These are phyloP conservation scores for Oenanthe javanica DNA, from an alignment of 140 eudicot species.

Conservation along the genomic window DNA sequence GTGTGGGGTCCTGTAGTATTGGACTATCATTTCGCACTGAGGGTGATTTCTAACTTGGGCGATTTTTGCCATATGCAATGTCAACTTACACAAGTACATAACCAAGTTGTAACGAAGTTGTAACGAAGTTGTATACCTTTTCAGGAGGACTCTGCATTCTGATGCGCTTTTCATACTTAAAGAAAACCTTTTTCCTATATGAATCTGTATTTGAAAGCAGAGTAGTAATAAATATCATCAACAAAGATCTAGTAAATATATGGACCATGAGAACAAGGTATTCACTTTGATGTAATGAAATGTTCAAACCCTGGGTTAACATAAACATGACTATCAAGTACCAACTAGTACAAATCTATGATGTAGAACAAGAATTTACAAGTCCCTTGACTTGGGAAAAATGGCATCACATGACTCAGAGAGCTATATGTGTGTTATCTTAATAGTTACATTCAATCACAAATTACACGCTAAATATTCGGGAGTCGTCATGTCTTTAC, in stretches of 20 bases:
- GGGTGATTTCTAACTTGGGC: too few species aligned
- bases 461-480: neutral
- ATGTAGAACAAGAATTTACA: neutral
- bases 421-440: neutral
- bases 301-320: neutral
- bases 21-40: too few species aligned
- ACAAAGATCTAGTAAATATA: neutral
- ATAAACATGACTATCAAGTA: neutral
- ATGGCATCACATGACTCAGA: neutral
- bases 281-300: neutral
- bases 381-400: neutral
- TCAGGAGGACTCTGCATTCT: constrained; percentile 83
- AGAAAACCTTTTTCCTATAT: constrained; percentile 69
- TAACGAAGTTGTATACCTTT: constrained; percentile 43
- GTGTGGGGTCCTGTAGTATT: too few species aligned
- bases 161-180: constrained; percentile 87
- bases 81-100: too few species aligned
- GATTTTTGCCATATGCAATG: too few species aligned
- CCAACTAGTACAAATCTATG: neutral
- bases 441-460: neutral
- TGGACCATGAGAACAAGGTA: neutral
- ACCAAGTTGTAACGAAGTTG: too few species aligned
- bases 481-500: neutral
- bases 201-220: constrained; percentile 43
- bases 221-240: neutral